Percentiles rank a stretch among this genome's conserved stretches.
phyloP scores from a whole-genome alignment of 257 asterid species.

The Rubia yunnanensis region DNA sequence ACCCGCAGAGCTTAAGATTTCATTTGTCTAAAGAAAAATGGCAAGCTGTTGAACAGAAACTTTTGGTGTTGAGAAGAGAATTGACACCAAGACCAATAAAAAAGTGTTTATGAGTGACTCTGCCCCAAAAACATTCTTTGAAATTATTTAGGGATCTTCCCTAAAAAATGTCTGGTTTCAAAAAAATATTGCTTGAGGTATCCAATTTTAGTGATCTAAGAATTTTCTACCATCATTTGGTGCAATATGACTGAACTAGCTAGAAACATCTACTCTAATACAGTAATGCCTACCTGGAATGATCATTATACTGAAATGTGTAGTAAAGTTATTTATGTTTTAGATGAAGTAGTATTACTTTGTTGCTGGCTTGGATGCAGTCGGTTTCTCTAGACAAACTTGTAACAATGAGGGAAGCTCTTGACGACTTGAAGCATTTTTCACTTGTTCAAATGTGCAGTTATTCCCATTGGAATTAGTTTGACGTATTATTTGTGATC shows the following conservation, averaged over 20 bases:
- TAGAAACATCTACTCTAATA: background rate
- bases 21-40: background rate
- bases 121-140: background rate
- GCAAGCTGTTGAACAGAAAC: background rate
- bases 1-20: conserved; percentile 1
- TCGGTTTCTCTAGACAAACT: conserved; percentile 51
- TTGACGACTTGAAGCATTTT: conserved; percentile 69
- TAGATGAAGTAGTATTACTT: background rate
- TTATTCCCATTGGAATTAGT: conserved; percentile 84
- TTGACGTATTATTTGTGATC: conserved; percentile 79
- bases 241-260: background rate
- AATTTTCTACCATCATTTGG: background rate
- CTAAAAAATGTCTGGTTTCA: background rate
- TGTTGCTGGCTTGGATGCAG: background rate
- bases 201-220: background rate
- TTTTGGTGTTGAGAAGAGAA: background rate
- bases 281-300: background rate
- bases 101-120: background rate
- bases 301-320: background rate
- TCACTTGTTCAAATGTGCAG: conserved; percentile 80
- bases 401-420: conserved; percentile 66
- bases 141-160: background rate
- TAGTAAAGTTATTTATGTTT: background rate
- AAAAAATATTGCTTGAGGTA: background rate
- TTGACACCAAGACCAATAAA: background rate